Conservation (phyloP, 768 basidiomycete genomes). For the Rhizopogon sp. region DNA sequence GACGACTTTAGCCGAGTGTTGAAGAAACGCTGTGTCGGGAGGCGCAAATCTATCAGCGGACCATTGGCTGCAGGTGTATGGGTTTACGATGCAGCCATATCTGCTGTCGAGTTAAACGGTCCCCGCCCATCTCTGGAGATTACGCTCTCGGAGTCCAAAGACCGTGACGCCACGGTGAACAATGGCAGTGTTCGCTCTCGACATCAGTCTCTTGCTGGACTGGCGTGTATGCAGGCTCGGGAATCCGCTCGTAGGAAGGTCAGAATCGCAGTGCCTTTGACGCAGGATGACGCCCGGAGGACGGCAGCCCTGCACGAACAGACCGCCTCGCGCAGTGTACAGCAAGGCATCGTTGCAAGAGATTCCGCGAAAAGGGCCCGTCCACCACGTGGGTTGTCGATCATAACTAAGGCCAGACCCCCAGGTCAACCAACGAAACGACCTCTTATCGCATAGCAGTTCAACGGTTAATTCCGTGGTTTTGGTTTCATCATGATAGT, state of each 20-base stretch:
- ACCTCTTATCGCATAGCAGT: not conserved
- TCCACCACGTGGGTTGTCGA: not conserved
- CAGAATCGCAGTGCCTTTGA: constrained; percentile 15
- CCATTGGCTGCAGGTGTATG: constrained; percentile 30
- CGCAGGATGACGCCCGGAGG: not conserved
- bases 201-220: constrained; percentile 18
- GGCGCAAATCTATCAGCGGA: constrained; percentile 41
- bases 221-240: constrained; percentile 12
- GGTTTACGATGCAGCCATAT: constrained; percentile 48
- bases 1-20: constrained; percentile 28
- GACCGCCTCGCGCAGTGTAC: not conserved
- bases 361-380: not conserved
- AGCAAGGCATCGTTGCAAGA: not conserved
- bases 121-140: constrained; percentile 16
- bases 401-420: not conserved
- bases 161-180: not conserved
- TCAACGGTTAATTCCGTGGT: not conserved
- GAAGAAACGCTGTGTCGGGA: constrained; percentile 53
- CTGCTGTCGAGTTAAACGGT: constrained; percentile 32
- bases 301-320: not conserved
- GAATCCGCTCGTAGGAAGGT: constrained; percentile 9
- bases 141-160: constrained; percentile 10
- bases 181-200: constrained; percentile 11
- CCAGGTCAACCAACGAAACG: not conserved
- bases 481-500: not conserved